Percentiles rank a stretch among this genome's conserved stretches.
These are phyloP conservation scores for Heimioporus sp. DNA, from an alignment of 768 basidiomycete genomes.

Conservation along the genomic window DNA sequence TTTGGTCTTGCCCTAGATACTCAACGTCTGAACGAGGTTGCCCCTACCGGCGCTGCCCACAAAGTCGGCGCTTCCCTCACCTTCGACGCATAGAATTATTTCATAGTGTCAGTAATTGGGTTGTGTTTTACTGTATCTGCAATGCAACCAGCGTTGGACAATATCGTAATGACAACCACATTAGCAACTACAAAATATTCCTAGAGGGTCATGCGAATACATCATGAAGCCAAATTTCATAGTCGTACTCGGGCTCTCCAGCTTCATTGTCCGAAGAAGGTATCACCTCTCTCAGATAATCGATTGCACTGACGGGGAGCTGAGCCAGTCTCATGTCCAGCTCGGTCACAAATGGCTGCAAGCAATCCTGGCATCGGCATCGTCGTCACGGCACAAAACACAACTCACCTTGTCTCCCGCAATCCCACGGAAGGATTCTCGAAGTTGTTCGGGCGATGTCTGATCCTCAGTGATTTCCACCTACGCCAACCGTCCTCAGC, in stretches of 20 bases:
- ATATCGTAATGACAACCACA: too few species aligned
- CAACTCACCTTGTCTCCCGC: conserved; percentile 78
- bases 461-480: conserved; percentile 97
- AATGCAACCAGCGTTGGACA: conserved; percentile 6
- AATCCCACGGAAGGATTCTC: conserved; percentile 90
- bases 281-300: conserved; percentile 83
- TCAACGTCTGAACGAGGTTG: conserved; percentile 78
- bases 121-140: conserved; percentile 7
- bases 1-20: conserved; percentile 97
- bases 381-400: background rate
- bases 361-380: conserved; percentile 1
- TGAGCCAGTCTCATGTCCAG: conserved; percentile 85
- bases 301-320: conserved; percentile 70
- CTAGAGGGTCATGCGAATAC: conserved; percentile 55
- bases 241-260: conserved; percentile 74
- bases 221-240: conserved; percentile 77
- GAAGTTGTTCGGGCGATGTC: conserved; percentile 86
- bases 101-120: conserved; percentile 18
- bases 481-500: conserved; percentile 38
- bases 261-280: conserved; percentile 51
- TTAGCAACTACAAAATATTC: too few species aligned
- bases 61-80: conserved; percentile 78
- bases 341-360: conserved; percentile 89
- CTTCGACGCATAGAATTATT: conserved; percentile 60
- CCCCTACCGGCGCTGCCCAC: conserved; percentile 67